Evolutionary conservation across 2,329 filamentous ascomycete genomes (phyloP).

Genomic region (Neonectria sp.): DNA sequence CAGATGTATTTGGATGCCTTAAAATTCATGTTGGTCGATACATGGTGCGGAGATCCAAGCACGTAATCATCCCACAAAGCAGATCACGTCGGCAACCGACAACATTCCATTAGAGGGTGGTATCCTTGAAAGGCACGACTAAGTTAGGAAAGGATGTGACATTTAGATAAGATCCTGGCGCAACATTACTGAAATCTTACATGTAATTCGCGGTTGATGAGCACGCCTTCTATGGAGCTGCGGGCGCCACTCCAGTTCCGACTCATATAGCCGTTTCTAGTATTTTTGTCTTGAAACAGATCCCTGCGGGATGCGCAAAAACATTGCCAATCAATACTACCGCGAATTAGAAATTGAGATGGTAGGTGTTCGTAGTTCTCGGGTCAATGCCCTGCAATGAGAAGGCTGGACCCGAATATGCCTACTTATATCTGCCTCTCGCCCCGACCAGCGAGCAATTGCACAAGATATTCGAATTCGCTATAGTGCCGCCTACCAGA

Average conservation of each 20-base stretch:
- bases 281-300: not conserved
- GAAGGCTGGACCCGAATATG: not conserved
- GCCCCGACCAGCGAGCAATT: not conserved
- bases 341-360: not conserved
- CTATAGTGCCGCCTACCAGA: not conserved
- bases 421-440: not conserved
- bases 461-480: too few species aligned
- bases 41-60: slow-evolving; percentile 5
- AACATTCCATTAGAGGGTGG: not conserved
- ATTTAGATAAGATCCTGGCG: not conserved
- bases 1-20: not conserved
- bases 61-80: slow-evolving; percentile 9
- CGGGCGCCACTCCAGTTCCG: not conserved
- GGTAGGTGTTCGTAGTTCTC: not conserved
- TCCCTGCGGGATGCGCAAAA: not conserved
- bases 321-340: too few species aligned
- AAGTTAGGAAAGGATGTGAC: not conserved
- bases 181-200: not conserved
- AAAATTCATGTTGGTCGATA: not conserved
- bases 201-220: not conserved
- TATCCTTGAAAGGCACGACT: not conserved
- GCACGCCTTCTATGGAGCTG: not conserved
- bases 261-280: not conserved
- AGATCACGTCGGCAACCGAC: not conserved
- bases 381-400: not conserved